Conservation (phyloP, 2,329 filamentous ascomycete genomes). For the Ilyonectria mors-panacis region DNA sequence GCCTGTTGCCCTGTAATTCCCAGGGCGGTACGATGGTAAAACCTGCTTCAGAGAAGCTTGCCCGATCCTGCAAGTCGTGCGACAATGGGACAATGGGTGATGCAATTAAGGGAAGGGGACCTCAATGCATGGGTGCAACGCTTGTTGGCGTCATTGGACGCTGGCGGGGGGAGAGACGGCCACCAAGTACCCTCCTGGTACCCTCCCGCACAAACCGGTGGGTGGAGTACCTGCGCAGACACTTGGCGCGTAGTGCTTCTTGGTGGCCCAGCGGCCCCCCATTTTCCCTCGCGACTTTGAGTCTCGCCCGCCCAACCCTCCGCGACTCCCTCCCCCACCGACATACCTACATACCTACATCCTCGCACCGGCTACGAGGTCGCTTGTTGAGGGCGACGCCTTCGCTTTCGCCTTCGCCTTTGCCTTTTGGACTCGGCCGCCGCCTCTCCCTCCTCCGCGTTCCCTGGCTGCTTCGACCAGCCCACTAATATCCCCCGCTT, state of each 20-base stretch:
- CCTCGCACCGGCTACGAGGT: conserved; percentile 20
- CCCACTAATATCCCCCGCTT: conserved; percentile 37
- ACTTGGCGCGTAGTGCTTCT: conserved; percentile 26
- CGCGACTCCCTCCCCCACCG: conserved; percentile 29
- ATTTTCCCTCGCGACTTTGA: conserved; percentile 34
- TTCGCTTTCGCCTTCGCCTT: conserved; percentile 30
- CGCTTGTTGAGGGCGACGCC: conserved; percentile 38
- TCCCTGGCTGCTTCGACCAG: conserved; percentile 41
- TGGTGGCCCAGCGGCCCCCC: conserved; percentile 17
- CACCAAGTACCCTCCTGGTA: conserved; percentile 7
- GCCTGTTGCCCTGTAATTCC: neutral
- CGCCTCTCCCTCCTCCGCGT: conserved; percentile 30
- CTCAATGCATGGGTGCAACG: conserved; percentile 16
- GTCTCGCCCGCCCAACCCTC: conserved; percentile 27
- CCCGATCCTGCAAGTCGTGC: neutral
- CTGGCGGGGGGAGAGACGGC: conserved; percentile 14
- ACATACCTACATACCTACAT: conserved; percentile 23
- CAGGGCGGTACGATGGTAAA: neutral
- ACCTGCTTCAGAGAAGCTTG: neutral
- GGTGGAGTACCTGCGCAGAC: conserved; percentile 17
- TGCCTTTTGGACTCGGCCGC: conserved; percentile 28
- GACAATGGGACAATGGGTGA: neutral
- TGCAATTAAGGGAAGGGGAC: conserved; percentile 30
- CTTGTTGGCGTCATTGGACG: conserved; percentile 28
- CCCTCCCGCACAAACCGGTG: conserved; percentile 7